Percentiles rank a stretch among this genome's conserved stretches.
Evolutionary conservation across 2,329 filamentous ascomycete genomes (phyloP).

Genomic region (Rutstroemia sp.): DNA sequence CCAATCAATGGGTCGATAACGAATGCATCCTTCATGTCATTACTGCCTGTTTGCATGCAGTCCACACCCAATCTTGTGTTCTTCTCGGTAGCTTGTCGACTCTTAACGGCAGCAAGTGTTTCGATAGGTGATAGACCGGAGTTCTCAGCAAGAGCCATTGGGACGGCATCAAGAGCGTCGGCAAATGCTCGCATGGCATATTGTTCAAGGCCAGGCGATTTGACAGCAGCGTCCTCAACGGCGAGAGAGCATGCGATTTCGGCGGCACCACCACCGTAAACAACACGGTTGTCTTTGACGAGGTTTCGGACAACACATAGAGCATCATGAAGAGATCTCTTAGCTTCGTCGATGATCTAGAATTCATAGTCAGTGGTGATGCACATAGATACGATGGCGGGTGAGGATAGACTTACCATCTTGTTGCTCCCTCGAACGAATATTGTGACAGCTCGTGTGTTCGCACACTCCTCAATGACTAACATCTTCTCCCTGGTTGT

Average conservation of each 20-base stretch:
- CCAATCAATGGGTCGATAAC: constrained; percentile 98
- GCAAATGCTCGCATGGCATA: constrained; percentile 98
- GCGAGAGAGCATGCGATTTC: constrained; percentile 96
- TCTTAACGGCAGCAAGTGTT: constrained; percentile 90
- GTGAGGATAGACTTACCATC: constrained; percentile 59
- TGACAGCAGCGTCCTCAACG: constrained; percentile 88
- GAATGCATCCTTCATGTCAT: constrained; percentile 97
- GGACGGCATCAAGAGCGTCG: constrained; percentile 86
- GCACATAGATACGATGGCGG: background rate
- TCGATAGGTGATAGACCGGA: constrained; percentile 93
- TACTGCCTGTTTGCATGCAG: constrained; percentile 93
- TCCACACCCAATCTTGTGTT: constrained; percentile 81
- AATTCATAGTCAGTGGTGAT: background rate
- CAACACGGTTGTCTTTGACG: constrained; percentile 90
- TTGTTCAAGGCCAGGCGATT: constrained; percentile 95
- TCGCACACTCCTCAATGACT: constrained; percentile 98
- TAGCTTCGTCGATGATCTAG: constrained; percentile 97
- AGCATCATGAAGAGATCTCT: constrained; percentile 93
- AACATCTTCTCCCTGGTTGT: constrained; percentile 99
- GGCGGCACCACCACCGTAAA: constrained; percentile 93
- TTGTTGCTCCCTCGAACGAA: constrained; percentile 98
- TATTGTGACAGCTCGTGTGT: constrained; percentile 90
- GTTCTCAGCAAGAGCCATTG: constrained; percentile 96
- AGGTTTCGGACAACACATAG: constrained; percentile 96
- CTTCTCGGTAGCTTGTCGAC: constrained; percentile 85